Base-by-base conservation (phyloP, 768 basidiomycete species). In the Auriscalpium microsporum region DNA sequence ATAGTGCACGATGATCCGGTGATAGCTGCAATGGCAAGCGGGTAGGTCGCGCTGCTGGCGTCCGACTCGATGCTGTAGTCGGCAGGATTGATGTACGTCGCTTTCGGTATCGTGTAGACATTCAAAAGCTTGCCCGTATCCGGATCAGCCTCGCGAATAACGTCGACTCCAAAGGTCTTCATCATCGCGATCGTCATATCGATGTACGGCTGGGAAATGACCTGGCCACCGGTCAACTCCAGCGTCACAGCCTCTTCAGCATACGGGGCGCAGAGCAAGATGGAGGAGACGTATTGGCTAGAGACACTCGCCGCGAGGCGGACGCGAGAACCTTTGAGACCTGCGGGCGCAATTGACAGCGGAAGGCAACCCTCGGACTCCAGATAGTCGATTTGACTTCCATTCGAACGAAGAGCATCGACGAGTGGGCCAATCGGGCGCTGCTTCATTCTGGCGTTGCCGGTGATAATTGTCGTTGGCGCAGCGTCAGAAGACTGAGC, bases 121-220 rank as follows among this genome's bases (percentile, higher is more conserved):
- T 97, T 86, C 55, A 89, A 73, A 1, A 70, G 71, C 50, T 80
- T 78, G 6, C 90, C 87, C 0, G 80, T 79, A 33, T 64, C 69
- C 0, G 77, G 62, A 62, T 89, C 90, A 14, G 63, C 67, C 56
- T 87, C 77, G 48, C 95, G 81, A 16, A 72, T 71, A 49, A 93
- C 94, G 9, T 75, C 62, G 58, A 97, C 75, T 4, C 94, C 95
- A 67, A 99, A 99, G 8, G 87, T 82, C 58, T 77, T 77, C 96
- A 99, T 98, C 87, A 99, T 96, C 9, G 93, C 84, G 62, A 96
- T 87, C 9, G 96, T 98, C 96, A 98, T 97, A 73, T 99, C 94
- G 69, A 99, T 98, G 74, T 98, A 99, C 0, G 94, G 94, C 72
- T 98, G 95, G 6, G 93, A 96, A 67, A 99, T 97, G 66, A 98